These are phyloP conservation scores for Puccinia coronata DNA, from an alignment of 1,284 basidiomycete genomes.

Conservation along the genomic window DNA sequence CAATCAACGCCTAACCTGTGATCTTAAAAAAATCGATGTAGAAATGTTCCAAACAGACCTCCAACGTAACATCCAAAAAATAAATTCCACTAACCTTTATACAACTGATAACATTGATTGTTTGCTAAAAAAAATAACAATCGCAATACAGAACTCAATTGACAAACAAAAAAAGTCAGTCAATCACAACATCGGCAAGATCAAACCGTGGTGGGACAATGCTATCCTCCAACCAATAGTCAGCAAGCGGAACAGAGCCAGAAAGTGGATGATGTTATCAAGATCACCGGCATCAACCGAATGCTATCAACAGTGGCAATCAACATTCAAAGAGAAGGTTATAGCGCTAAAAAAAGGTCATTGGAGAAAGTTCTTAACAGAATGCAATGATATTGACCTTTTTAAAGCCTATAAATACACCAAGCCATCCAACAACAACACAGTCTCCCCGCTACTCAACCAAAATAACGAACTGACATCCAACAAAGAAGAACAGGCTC, in stretches of 20 bases:
- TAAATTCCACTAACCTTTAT: no score
- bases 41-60: not conserved
- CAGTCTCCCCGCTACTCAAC: not conserved
- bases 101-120: not conserved
- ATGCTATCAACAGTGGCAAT: slow-evolving; percentile 1
- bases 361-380: slow-evolving; percentile 2
- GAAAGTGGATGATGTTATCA: not conserved
- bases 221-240: not conserved
- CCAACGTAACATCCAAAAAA: no score
- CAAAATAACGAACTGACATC: not conserved
- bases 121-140: not conserved
- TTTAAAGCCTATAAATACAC: slow-evolving; percentile 12
- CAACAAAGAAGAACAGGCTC: slow-evolving; percentile 10
- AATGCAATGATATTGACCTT: not conserved
- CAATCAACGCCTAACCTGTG: not conserved
- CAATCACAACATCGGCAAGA: not conserved
- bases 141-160: not conserved
- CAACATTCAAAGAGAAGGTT: not conserved
- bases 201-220: slow-evolving; percentile 22
- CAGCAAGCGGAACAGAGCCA: slow-evolving; percentile 12
- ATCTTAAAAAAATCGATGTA: not conserved
- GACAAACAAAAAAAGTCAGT: slow-evolving; percentile 2
- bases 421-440: not conserved
- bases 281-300: not conserved
- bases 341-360: not conserved